Evolutionary conservation across 768 basidiomycete genomes (phyloP).

Genomic region (Naganishia kalamii): DNA sequence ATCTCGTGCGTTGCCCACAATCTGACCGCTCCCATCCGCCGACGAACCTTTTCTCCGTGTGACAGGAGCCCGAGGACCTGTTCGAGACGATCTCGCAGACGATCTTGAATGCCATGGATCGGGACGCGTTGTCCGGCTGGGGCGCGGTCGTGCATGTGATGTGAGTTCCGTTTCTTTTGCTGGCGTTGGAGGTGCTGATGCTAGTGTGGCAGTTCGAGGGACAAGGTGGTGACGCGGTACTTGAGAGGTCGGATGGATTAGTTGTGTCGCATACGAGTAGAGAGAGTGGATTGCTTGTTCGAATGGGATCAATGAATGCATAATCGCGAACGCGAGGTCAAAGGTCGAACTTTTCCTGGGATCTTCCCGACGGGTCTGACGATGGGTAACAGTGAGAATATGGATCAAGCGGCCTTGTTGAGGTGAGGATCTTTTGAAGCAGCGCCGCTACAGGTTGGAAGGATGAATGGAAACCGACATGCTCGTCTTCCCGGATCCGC

Average conservation of each 20-base stretch:
- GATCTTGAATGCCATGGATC: conserved; percentile 84
- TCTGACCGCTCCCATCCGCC: neutral
- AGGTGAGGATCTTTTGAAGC: too few species aligned
- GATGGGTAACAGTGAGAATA: too few species aligned
- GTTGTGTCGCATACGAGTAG: too few species aligned
- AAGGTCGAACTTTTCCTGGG: too few species aligned
- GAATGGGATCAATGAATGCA: too few species aligned
- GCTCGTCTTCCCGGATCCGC: too few species aligned
- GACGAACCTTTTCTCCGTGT: neutral
- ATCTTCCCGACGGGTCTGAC: too few species aligned
- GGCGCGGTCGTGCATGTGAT: conserved; percentile 91
- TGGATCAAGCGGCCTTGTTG: too few species aligned
- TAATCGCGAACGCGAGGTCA: too few species aligned
- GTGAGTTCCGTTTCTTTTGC: conserved; percentile 52
- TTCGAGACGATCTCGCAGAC: conserved; percentile 99
- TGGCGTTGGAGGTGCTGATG: conserved; percentile 2
- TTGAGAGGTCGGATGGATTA: conserved; percentile 89
- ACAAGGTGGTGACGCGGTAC: conserved; percentile 68
- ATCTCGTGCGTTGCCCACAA: conserved; percentile 55
- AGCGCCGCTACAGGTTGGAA: too few species aligned
- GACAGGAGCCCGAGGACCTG: conserved; percentile 77
- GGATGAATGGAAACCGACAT: too few species aligned
- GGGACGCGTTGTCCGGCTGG: conserved; percentile 96
- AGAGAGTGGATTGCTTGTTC: too few species aligned
- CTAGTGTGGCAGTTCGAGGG: conserved; percentile 48